These are phyloP conservation scores for Capronia americana DNA, from an alignment of 2,329 filamentous ascomycete genomes.

Conservation along the genomic window DNA sequence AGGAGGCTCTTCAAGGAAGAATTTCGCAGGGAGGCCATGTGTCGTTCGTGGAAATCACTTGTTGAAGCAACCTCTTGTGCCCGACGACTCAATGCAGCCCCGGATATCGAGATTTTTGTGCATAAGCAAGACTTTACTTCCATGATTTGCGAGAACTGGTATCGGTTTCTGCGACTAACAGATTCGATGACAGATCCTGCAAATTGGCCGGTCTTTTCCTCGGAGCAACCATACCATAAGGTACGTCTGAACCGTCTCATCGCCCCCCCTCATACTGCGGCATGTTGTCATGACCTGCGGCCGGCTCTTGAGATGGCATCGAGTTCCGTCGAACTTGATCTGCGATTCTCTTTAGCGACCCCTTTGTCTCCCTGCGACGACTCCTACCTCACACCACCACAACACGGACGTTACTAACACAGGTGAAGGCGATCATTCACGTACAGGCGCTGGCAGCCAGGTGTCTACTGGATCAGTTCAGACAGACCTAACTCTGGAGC, in stretches of 20 bases:
- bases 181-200: neutral
- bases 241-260: slow-evolving; percentile 20
- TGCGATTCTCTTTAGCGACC: neutral
- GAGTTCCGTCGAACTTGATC: neutral
- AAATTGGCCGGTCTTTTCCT: neutral
- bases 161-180: neutral
- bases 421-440: slow-evolving; percentile 5
- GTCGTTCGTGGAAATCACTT: neutral
- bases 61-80: neutral
- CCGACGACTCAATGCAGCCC: neutral
- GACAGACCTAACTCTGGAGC: slow-evolving; percentile 16
- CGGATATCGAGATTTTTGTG: neutral
- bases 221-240: slow-evolving; percentile 15
- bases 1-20: neutral
- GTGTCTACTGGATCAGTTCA: slow-evolving; percentile 4
- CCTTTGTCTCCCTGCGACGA: neutral
- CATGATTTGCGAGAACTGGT: neutral
- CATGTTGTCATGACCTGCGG: slow-evolving; percentile 20
- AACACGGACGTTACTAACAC: slow-evolving; percentile 24
- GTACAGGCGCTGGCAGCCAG: slow-evolving; percentile 12
- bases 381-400: neutral
- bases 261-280: slow-evolving; percentile 4
- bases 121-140: neutral
- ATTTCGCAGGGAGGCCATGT: neutral
- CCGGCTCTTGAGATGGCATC: neutral